Conservation (phyloP, 768 basidiomycete genomes). For the Rhodocollybia butyracea region DNA sequence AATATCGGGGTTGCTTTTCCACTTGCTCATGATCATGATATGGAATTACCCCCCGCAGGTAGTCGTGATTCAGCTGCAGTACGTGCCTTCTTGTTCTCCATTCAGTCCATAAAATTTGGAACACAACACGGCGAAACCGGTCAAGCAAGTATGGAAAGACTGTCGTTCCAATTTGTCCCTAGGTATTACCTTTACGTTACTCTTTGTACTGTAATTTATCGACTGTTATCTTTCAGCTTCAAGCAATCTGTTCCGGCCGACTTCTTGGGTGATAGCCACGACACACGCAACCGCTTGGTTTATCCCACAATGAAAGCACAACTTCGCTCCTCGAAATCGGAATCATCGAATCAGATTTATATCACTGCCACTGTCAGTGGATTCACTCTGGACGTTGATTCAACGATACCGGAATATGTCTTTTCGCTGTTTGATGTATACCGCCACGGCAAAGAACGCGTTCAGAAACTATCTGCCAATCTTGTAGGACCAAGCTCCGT, state of each 20-base stretch:
- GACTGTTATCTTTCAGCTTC: conserved; percentile 52
- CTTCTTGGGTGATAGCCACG: conserved; percentile 67
- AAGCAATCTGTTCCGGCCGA: conserved; percentile 67
- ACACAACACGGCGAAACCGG: conserved; percentile 78
- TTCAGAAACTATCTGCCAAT: conserved; percentile 61
- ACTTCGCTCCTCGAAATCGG: conserved; percentile 52
- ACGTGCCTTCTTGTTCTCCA: conserved; percentile 83
- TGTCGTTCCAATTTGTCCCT: conserved; percentile 85
- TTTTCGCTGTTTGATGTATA: conserved; percentile 87
- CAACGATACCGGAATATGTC: conserved; percentile 71
- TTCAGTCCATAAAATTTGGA: conserved; percentile 70
- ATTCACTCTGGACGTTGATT: conserved; percentile 82
- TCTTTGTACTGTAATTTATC: conserved; percentile 3
- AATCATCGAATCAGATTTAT: conserved; percentile 50
- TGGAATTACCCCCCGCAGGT: conserved; percentile 45
- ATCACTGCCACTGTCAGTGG: conserved; percentile 74
- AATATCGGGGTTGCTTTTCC: conserved; percentile 92
- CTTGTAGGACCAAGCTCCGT: conserved; percentile 38
- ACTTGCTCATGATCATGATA: conserved; percentile 57
- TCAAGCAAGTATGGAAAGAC: conserved; percentile 61
- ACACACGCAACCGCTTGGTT: conserved; percentile 65
- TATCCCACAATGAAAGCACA: conserved; percentile 83
- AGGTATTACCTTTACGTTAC: conserved; percentile 38
- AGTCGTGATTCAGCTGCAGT: conserved; percentile 42
- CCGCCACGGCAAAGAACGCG: conserved; percentile 72